Evolutionary conservation across 2,329 filamentous ascomycete genomes (phyloP), one percentile per base, ranked within the genome.

Genomic region (Neocucurbitaria cava): DNA sequence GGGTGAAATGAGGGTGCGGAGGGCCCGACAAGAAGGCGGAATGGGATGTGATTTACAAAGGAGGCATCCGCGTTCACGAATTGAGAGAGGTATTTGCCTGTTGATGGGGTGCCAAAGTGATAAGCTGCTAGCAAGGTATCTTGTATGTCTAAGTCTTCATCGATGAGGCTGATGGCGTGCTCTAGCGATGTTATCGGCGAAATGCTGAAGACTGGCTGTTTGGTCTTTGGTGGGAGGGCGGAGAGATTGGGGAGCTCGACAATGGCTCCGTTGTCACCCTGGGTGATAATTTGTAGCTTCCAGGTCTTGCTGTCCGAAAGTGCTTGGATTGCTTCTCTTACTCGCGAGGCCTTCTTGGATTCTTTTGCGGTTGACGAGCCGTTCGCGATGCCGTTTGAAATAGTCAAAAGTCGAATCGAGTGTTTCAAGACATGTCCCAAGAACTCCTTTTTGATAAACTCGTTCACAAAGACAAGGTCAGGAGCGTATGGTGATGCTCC

Each of bases 381-480:
- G 5, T 65, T 66, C 5, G 58, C 43, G 3, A 50, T 26, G 3
- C 53, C 46, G 10, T 43, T 41, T 5, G 58, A 54, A 15, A 57
- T 58, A 1, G 68, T 61, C 3, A 73, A 57, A 30, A 69, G 70
- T 3, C 62, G 67, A 11, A 74, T 70, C 0, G 69, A 67, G 26
- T 80, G 76, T 33, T 75, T 72, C 13, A 81, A 68, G 4, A 81
- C 77, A 0, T 81, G 80, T 42, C 82, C 77, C 0, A 85, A 68
- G 58, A 88, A 87, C 0, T 79, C 76, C 49, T 82, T 78, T 72
- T 83, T 83, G 3, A 80, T 76, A 54, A 82, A 89, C 58, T 89
- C 86, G 55, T 89, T 87, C n/a, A 89, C 85, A 0, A 88, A 71
- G 0, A 89, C 82, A 0, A 87, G 26, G 62, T 89, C 86, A 0